Evolutionary conservation across 495 filamentous ascomycete species (phyloP), one percentile per base, ranked within the genome.

Genomic region (Podospora sp.): DNA sequence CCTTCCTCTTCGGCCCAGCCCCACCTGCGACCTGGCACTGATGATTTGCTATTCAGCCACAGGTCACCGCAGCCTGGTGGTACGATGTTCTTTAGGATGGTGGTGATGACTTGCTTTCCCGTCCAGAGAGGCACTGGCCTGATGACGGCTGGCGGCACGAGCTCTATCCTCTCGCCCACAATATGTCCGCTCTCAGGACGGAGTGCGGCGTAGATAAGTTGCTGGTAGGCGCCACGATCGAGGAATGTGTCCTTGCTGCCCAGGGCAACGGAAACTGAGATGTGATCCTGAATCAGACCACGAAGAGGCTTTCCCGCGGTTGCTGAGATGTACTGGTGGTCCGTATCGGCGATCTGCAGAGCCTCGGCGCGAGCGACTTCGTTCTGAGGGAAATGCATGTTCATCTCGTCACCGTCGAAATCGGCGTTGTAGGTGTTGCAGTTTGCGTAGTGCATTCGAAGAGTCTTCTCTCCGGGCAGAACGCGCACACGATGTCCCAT

Each of bases 341-440:
- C 94, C 18, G 96, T 97, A 76, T 97, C 94, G 11, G 96, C 95
- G 71, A 99, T 89, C 75, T 90, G 89, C 61, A 93, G 83, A 2
- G 95, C 95, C 78, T 99, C 96, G 2, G 93, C 89, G 65, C 95
- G 85, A 25, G 94, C 96, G 73, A 97, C 82, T 75, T 97, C 96
- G 71, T 96, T 97, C 70, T 99, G 96, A 11, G 96, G 96, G 75
- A 99, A 97, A 77, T 99, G 96, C 95, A 99, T 96, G 77, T 99
- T 99, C 96, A 99, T 99, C 79, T 99, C 96, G 72, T 99, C 96
- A 76, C 96, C 96, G 76, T 99, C 96, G 78, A 98, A 99, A 86
- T 99, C 96, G n/a, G 96, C 96, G 71, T 99, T 99, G 84, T 99
- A 99, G 12, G 96, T 97, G 75, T 97, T 98, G 78, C 95, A 97